phyloP scores from a whole-genome alignment of 2,329 filamentous ascomycete species.

The Podosphaera leucotricha region DNA sequence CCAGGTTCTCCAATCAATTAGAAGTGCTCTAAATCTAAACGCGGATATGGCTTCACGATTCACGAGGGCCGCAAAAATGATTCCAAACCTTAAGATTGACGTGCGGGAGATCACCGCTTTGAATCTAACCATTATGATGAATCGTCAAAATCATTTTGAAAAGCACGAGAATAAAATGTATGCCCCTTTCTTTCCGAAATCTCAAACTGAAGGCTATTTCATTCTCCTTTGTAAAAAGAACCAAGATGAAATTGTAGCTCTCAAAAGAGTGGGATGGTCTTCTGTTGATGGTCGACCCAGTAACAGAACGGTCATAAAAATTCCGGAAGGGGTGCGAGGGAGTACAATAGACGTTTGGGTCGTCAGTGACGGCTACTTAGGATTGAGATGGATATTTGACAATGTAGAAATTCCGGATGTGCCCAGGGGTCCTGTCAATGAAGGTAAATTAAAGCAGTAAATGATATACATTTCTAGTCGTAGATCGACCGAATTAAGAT shows the following conservation, averaged over 20 bases:
- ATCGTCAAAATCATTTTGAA: constrained; percentile 39
- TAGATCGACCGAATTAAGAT: too few relatives aligned
- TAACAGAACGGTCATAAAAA: constrained; percentile 32
- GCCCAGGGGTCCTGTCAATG: constrained; percentile 8
- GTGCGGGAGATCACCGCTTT: constrained; percentile 36
- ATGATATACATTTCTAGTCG: background rate
- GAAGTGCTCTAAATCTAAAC: constrained; percentile 27
- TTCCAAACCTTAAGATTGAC: constrained; percentile 46
- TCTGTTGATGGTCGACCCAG: constrained; percentile 20
- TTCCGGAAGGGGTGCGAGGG: constrained; percentile 26
- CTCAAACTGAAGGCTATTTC: constrained; percentile 87
- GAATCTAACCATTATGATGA: constrained; percentile 38
- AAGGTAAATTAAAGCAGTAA: constrained; percentile 6
- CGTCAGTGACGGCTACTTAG: constrained; percentile 71
- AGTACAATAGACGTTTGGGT: constrained; percentile 51
- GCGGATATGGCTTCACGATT: constrained; percentile 15
- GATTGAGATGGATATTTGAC: constrained; percentile 28
- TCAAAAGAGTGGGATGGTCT: constrained; percentile 68
- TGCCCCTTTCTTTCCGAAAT: constrained; percentile 76
- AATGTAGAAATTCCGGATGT: constrained; percentile 14
- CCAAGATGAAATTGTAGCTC: constrained; percentile 54
- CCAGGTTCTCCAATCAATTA: constrained; percentile 19
- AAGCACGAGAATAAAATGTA: constrained; percentile 53
- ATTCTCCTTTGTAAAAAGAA: constrained; percentile 45
- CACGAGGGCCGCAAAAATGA: constrained; percentile 32